Evolutionary conservation across 768 basidiomycete species (phyloP), one percentile per base, ranked within the genome.

Genomic region (Pisolithus microcarpus): DNA sequence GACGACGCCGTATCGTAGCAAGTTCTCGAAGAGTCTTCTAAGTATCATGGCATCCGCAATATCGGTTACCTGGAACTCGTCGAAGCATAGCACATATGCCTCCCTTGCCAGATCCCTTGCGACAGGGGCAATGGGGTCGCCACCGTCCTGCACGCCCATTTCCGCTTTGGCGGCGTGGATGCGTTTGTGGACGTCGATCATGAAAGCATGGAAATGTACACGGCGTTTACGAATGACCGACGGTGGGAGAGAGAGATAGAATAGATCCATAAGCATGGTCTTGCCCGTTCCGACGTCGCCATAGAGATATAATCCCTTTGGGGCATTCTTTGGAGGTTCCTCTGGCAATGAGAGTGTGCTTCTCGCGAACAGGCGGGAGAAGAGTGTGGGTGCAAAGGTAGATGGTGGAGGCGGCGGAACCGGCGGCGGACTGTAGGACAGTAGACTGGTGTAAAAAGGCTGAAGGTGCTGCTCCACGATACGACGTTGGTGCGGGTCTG

Each of bases 11-110:
- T 85, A 84, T 46, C 83, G 83, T 46, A 93, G 74, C 58, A 99
- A 69, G n/a, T 77, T 75, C 65, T 97, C 94, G 43, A 99, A 72
- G 18, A 99, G 74, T 45, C 93, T 81, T 38, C 94, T 76, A 24
- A 99, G 78, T 55, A 99, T 94, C 96, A 99, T 98, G 15, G 96
- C 95, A 58, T 96, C 93, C 19, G 89, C 93, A 53, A 98, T 97
- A 69, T 97, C 95, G 15, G 95, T 97, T 7, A 96, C 92, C 79
- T 98, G 95, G 62, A 98, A 98, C 72, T 99, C 95, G 62, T 99
- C 95, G 62, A 99, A 96, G 64, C 95, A 97, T 39, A 99, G 71
- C 1, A 99, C 79, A 52, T 76, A 80, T 7, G 91, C 87, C 53
- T 96, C 85, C 43, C 77, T 77, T 2, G 92, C 95, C 46, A 97